Percentiles rank a stretch among this genome's conserved stretches.
Conservation (phyloP, 345 rosid genomes). For the Kandelia obovata region DNA sequence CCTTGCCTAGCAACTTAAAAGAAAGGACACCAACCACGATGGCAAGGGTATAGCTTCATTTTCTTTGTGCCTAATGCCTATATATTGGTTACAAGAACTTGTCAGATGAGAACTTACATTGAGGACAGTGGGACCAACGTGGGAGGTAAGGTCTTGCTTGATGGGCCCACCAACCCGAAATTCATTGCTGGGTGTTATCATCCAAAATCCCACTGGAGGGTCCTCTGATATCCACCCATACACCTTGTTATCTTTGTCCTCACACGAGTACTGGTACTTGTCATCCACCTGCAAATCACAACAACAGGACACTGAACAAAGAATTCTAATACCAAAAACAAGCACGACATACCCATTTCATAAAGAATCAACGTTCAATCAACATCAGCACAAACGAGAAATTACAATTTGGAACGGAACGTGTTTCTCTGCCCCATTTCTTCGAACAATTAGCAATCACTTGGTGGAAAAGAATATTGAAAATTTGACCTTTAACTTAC, state of each 20-base stretch:
- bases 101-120: conserved; percentile 5
- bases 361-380: not conserved
- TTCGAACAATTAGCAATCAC: not conserved
- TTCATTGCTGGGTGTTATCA: conserved; percentile 17
- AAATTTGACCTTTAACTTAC: not conserved
- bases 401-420: not conserved
- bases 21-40: not conserved
- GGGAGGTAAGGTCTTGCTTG: conserved; percentile 22
- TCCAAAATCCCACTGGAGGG: conserved; percentile 14
- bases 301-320: not conserved
- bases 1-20: not conserved
- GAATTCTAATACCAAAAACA: not conserved
- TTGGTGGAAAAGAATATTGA: not conserved
- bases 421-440: not conserved
- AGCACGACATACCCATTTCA: not conserved
- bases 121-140: conserved; percentile 17
- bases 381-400: too few species aligned
- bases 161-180: conserved; percentile 13
- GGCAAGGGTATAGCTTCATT: too few species aligned
- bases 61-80: too few species aligned
- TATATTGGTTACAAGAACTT: too few species aligned
- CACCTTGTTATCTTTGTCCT: conserved; percentile 19
- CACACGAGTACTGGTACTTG: conserved; percentile 22
- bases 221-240: conserved; percentile 21
- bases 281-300: conserved; percentile 20